phyloP scores from a whole-genome alignment of 768 basidiomycete genomes.

The Russula brevipes region DNA sequence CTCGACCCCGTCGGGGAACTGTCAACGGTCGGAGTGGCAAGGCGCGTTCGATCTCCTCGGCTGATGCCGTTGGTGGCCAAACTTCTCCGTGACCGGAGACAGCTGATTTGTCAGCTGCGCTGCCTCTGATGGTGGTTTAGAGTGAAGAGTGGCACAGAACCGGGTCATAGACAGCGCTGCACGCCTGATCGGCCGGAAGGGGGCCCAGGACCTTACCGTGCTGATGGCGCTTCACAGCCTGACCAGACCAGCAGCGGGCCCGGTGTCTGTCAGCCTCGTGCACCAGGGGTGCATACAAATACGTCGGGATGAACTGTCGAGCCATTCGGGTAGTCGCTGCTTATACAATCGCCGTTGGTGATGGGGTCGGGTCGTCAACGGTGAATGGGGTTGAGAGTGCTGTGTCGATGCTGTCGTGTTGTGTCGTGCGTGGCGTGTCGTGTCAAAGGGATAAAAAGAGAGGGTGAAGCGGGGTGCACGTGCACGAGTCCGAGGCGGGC shows the following conservation, averaged over 20 bases:
- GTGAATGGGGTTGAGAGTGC: too few species aligned
- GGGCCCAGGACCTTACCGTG: too few species aligned
- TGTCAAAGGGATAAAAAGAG: not conserved
- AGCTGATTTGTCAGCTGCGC: not conserved
- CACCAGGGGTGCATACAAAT: not conserved
- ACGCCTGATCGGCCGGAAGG: not conserved
- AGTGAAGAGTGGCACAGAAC: too few species aligned
- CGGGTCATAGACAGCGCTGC: too few species aligned
- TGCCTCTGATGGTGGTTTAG: too few species aligned
- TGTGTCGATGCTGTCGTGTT: too few species aligned
- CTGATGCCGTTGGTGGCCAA: not conserved
- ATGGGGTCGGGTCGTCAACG: too few species aligned
- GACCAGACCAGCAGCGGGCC: too few species aligned
- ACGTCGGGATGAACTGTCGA: not conserved
- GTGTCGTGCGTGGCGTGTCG: not conserved
- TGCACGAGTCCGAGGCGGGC: constrained; percentile 5
- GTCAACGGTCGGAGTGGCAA: not conserved
- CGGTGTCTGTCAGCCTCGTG: not conserved
- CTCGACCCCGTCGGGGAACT: not conserved
- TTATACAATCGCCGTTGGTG: too few species aligned
- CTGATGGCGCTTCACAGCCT: too few species aligned
- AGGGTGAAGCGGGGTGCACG: constrained; percentile 4
- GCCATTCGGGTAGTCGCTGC: not conserved
- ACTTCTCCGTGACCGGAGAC: not conserved
- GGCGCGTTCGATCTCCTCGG: not conserved